phyloP scores from a whole-genome alignment of 2,329 filamentous ascomycete species.

The Allantophomopsis lycopodina region DNA sequence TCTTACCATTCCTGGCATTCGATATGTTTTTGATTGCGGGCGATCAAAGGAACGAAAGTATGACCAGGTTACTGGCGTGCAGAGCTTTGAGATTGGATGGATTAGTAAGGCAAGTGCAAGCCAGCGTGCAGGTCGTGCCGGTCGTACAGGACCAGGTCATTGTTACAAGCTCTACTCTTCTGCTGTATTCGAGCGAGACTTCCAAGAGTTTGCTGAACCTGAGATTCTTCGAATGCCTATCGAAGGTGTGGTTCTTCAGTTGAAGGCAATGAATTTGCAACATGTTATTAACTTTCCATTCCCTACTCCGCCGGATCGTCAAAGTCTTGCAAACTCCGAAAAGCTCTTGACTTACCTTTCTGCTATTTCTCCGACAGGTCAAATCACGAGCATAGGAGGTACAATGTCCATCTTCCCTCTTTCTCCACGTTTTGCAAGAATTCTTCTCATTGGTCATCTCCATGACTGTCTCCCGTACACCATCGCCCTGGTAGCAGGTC shows the following conservation, averaged over 20 bases:
- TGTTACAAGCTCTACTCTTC: conserved; percentile 93
- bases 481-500: conserved; percentile 73
- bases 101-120: conserved; percentile 94
- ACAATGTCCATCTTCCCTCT: conserved; percentile 84
- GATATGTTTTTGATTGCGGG: conserved; percentile 92
- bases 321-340: conserved; percentile 70
- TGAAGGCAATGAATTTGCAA: conserved; percentile 89
- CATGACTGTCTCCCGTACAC: conserved; percentile 76
- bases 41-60: conserved; percentile 86
- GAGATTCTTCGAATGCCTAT: conserved; percentile 87
- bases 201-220: conserved; percentile 72
- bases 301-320: conserved; percentile 72
- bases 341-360: conserved; percentile 76
- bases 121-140: conserved; percentile 85
- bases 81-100: conserved; percentile 91
- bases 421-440: conserved; percentile 80
- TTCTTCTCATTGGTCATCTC: conserved; percentile 75
- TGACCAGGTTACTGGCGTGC: conserved; percentile 76
- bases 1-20: conserved; percentile 88
- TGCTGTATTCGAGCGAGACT: conserved; percentile 83
- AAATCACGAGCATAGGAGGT: conserved; percentile 68
- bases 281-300: conserved; percentile 92
- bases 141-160: conserved; percentile 88
- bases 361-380: conserved; percentile 57
- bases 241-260: conserved; percentile 80